A percentile compares a stretch with the other conserved stretches of the same genome.
Conservation (phyloP, 148 eudicot species). For the Talinum fruticosum region DNA sequence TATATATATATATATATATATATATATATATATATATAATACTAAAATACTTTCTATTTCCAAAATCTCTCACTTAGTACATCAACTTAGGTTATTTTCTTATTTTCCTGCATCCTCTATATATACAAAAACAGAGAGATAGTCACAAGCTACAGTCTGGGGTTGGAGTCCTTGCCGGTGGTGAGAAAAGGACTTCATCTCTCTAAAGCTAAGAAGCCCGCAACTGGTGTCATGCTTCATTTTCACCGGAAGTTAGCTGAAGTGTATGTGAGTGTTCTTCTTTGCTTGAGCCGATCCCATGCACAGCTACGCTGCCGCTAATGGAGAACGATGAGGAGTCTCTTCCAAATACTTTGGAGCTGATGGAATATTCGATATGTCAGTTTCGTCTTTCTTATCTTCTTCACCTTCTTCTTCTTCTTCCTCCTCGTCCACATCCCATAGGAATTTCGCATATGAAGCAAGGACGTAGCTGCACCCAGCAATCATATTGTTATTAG, state of each 20-base stretch:
- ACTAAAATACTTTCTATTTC: neutral
- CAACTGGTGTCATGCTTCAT: too few species aligned
- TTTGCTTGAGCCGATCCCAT: too few species aligned
- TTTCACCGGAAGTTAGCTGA: too few species aligned
- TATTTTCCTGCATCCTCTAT: neutral
- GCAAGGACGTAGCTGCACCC: conserved; percentile 51
- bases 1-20: too few species aligned
- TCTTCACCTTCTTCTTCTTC: conserved; percentile 33
- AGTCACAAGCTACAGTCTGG: too few species aligned
- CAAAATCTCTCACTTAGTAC: neutral
- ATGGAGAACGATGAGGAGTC: conserved; percentile 17
- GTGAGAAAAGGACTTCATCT: neutral
- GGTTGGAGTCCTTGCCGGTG: too few species aligned
- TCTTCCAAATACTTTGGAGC: conserved; percentile 17
- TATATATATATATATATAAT: neutral
- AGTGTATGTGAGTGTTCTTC: too few species aligned
- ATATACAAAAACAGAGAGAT: neutral
- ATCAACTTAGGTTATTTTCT: neutral
- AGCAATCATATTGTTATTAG: conserved; percentile 4
- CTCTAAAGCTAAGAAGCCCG: neutral
- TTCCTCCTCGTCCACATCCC: conserved; percentile 56
- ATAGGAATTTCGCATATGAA: conserved; percentile 57
- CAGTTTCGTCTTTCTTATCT: conserved; percentile 4
- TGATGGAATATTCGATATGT: neutral
- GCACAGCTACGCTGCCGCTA: conserved; percentile 24